Evolutionary conservation across 129 eudicot species (phyloP), one percentile per base, ranked within the genome.

Genomic region (Logfia minima): DNA sequence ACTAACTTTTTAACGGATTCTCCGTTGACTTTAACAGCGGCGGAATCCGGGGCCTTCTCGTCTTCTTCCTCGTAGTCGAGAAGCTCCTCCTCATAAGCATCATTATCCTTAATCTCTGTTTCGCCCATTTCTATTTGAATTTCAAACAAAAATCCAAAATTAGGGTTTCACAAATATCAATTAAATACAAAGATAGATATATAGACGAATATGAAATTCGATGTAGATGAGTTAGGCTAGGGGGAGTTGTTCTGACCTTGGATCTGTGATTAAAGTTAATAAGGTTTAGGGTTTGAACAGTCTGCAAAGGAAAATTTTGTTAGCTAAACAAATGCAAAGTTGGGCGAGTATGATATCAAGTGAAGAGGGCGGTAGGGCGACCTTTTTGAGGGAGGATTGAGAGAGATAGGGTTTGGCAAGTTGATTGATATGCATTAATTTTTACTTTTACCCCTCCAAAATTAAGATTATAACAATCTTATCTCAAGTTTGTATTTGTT

Each of bases 51-150:
- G 58, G 92, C 97, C 68, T 93, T 93, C 74, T 93, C 97, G 61
- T 93, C 98, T 70, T 93, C 98, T 69, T 93, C 98, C 81, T 93
- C 98, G 84, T 93, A 93, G 75, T 93, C 98, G 55, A 93, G 90
- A 70, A 93, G 98, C 90, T 93, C 98, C 65, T 93, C 98, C 77
- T 90, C 98, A 77, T 93, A 93, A 18, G 89, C 96, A 10, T 93
- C 98, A 78, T 81, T 90, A 77, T 93, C 98, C 92, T 89, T 90
- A 8, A 80, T 96, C 90, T 89, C 89, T 28, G 81, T 85, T 64
- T 93, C 55, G 55, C 55, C 55, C 55, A 48, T 48, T 0, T 48
- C 55, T 48, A 14, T 11, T 48, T 14, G n/a, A 48, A 48, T 14
- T 48, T 48, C 55, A 48, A 48, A 48, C 55, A 48, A 13, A 48